Base-by-base conservation (phyloP, 2,329 filamentous ascomycete species). In the Pezicula radicicola region DNA sequence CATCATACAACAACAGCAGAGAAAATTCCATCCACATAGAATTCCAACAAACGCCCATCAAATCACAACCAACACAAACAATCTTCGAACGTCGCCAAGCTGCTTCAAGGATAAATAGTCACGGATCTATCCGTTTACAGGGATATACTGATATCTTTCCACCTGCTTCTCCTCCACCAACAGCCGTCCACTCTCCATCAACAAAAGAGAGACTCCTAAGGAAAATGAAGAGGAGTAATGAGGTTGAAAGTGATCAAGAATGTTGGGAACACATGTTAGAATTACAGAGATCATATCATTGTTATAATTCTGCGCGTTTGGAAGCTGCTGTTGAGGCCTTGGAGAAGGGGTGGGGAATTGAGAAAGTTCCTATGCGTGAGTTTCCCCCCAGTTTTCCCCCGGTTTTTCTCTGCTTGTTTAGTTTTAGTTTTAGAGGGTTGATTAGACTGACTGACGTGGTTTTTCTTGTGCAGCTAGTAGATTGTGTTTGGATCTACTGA, bases 271-370 rank as follows among this genome's bases (percentile, higher is more conserved):
- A 57, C 27, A 66, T 66, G 64, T 46, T 66, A 15, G 44, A 42
- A 19, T 42, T 66, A 46, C 64, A 66, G 55, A 57, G 58, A 35
- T 55, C 61, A 52, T 66, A 60, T 46, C 61, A 63, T 48, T 66
- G 64, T 35, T 66, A 65, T 46, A 63, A 66, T 41, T 61, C 58
- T n/a, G 64, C 64, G 18, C 44, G 64, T 12, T 50, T 66, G 46
- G 62, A 65, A 44, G 64, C 64, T 47, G 64, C 62, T 4, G 61
- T 66, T 4, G 64, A 66, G 47, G 61, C 58, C 12, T 46, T 64
- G 43, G 61, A 65, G 43, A 56, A 44, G 7, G 62, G 62, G 2
- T 55, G 53, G 18, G 50, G 45, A 8, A 50, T 61, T 37, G 56
- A 61, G 36, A 60, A 60, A 18, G 54, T 61, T 12, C 50, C 51